Evolutionary conservation across 805 yeast genomes (phyloP), one percentile per base, ranked within the genome.

Genomic region (Candida cerambycidarum): DNA sequence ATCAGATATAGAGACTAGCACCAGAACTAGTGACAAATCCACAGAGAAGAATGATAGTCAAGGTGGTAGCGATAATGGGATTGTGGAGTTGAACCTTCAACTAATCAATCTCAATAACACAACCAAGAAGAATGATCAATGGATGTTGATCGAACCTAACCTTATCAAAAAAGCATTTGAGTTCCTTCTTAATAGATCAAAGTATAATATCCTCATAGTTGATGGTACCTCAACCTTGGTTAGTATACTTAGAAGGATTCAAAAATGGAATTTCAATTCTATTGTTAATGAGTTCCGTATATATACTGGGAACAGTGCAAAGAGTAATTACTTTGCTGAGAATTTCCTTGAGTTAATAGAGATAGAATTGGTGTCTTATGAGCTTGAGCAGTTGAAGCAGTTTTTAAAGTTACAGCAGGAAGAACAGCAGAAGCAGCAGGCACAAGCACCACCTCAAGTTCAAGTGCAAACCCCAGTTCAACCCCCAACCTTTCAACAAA

Each of bases 241-340:
- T 9, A 97, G 97, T 0, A 70, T 90, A 2, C 64, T 93, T 25
- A 71, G 99, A 39, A 82, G 84, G 58, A 71, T 90, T 30, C 93
- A 88, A 62, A 85, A 85, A 63, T 92, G 97, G 98, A 83, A 82
- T 53, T 84, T 85, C 57, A 80, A 90, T 17, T 83, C 95, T 14
- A 80, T 92, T 4, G 76, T 89, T 16, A 84, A 83, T 53, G 98
- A 92, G 60, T 93, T 89, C 62, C 70, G 96, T 41, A 71, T 86
- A 7, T 86, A 80, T 61, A 60, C 66, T 7, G 73, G 73, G 1
- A 73, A 87, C 15, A 43, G 47, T 41, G 47, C 53, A 6, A 49
- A 50, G 21, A 85, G 89, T 23, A 89, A 82, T 54, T 89, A 89
- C 58, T 79, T 76, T 50, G 87, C 89, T 15, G 97, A 90, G 57